Evolutionary conservation across 345 rosid genomes (phyloP), one percentile per base, ranked within the genome.

Genomic region (Eucalyptus lansdowneana): DNA sequence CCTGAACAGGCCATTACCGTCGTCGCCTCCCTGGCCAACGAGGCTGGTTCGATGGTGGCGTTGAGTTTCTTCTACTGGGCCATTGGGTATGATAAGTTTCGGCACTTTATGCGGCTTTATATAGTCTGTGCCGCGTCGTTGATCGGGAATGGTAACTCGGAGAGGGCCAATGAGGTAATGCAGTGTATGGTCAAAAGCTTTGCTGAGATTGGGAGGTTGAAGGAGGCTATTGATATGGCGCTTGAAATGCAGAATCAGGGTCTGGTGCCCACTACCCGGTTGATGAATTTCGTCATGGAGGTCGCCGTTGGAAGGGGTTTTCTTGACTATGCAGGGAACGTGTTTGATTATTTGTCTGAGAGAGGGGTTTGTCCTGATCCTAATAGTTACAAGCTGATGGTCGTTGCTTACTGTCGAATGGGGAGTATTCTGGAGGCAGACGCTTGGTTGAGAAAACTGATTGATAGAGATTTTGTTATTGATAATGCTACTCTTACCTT

Each of bases 11-110:
- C 93, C 29, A 92, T 96, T 37, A 95, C 96, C 4, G 90, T 95
- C 13, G 97, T 96, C 50, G 97, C 99, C 88, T 95, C 95, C 14
- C 96, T 97, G 51, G 97, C 96, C 37, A 90, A 89, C 51, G 97
- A 96, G 92, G 95, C 94, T 6, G 99, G 99, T 80, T 95, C 99
- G 2, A 94, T 96, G 96, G 99, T 95, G 88, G 95, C 99, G 4
- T 89, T 96, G 47, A 90, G 96, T 88, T 97, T 97, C 96, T 97
- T 96, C 88, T 51, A 97, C 51, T 96, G 98, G 99, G 92, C 94
- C 11, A 89, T 94, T 81, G 94, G 92, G 88, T 89, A 91, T 86
- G 67, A 90, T 56, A 97, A 95, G 86, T 97, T 96, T 65, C 93
- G 96, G 86, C 93, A 94, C 92, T 96, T 97, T 89, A 96, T 94